Base-by-base conservation (phyloP, 768 basidiomycete genomes). In the Panus rudis region DNA sequence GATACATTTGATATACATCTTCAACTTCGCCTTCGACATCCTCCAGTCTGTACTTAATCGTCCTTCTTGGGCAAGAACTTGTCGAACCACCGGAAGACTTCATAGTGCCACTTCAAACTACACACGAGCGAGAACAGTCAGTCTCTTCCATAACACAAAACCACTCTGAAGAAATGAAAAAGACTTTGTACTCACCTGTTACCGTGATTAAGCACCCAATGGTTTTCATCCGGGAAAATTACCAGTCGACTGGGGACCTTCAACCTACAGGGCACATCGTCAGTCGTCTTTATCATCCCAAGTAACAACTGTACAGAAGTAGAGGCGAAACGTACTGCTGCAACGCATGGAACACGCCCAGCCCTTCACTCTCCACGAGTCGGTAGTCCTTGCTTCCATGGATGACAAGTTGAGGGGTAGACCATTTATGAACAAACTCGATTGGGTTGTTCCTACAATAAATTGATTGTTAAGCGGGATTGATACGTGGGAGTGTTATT, bases 101-200 rank as follows among this genome's bases (percentile, higher is more conserved):
- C 94, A 51, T 85, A 71, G 64, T 97, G 90, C 94, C 94, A 98
- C 60, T 92, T 91, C 60, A 94, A 65, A 57, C 88, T 86, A 54
- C 37, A 17, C 7, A 31, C 0, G 12, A 31, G 22, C 33, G 21
- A 35, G 33, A 35, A 7, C n/a, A 16, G 33, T 7, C 16, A 35
- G 33, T 35, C 21, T n/a, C n/a, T 27, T n/a, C 17, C 37, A 16
- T 22, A n/a, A 2, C 19, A 24, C 16, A 38, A 12, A 28, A 24
- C 43, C n/a, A 30, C 8, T 30, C 30, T 31, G 1, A 14, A 22
- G 6, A n/a, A 30, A 27, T 21, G n/a, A 20, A 43, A 33, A 39
- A 16, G 4, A 44, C 25, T 1, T 28, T 30, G n/a, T 24, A 51
- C 69, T 23, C 21, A 78, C 79, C 79, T 85, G 52, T 89, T 89